phyloP scores from a whole-genome alignment of 352 stramenopile species.

The Globisporangium cederbergense region DNA sequence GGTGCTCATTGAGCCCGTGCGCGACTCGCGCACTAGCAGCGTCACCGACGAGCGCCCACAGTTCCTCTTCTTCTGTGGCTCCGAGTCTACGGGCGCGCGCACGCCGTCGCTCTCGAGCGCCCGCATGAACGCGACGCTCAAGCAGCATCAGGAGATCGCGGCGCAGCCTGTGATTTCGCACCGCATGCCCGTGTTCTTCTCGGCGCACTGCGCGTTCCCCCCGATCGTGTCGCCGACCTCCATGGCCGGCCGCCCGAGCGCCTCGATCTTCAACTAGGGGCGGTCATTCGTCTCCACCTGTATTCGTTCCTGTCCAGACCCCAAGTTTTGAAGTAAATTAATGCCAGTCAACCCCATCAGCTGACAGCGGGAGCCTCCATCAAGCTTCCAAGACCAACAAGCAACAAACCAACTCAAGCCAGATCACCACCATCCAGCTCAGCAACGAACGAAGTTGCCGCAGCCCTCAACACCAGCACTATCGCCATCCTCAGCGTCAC shows the following conservation, averaged over 20 bases:
- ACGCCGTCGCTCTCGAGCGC: conserved; percentile 9
- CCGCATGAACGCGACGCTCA: conserved; percentile 13
- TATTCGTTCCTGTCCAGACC: neutral
- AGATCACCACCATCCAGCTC: neutral
- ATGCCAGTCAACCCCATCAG: neutral
- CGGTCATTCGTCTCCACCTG: neutral
- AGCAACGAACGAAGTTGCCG: conserved; percentile 9
- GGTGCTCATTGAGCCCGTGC: conserved; percentile 9
- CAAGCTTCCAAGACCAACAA: conserved; percentile 1
- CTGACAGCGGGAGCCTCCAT: neutral
- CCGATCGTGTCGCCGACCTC: conserved; percentile 23
- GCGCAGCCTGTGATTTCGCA: conserved; percentile 47
- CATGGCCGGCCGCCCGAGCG: conserved; percentile 16
- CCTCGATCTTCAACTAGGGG: conserved; percentile 24
- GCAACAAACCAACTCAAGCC: neutral
- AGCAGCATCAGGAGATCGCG: conserved; percentile 9
- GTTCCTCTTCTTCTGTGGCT: conserved; percentile 79
- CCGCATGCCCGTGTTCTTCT: conserved; percentile 75
- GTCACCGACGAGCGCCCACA: conserved; percentile 48
- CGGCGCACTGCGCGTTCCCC: conserved; percentile 11
- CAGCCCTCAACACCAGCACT: conserved; percentile 1
- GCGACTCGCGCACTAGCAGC: conserved; percentile 29
- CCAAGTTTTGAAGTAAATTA: conserved; percentile 12
- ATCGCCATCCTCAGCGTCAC: neutral
- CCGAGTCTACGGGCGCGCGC: conserved; percentile 29